These are phyloP conservation scores for Cnidoscolus chayamansa DNA, from an alignment of 441 rosid genomes.

Conservation along the genomic window DNA sequence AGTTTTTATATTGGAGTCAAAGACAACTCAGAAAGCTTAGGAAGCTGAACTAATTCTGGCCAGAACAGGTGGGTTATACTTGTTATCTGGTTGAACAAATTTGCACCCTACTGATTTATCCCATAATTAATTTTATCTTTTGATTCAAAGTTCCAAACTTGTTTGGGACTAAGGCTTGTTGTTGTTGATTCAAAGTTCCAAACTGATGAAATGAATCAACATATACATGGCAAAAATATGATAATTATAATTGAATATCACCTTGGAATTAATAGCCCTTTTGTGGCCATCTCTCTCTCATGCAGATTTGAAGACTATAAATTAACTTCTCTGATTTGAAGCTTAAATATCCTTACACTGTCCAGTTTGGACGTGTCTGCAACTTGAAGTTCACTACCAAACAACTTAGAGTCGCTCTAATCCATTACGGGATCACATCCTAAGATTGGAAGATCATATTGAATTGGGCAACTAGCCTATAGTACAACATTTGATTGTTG, in stretches of 20 bases:
- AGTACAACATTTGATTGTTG: not conserved
- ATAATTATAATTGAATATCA: not conserved
- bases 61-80: not conserved
- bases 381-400: not conserved
- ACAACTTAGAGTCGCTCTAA: not conserved
- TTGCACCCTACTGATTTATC: not conserved
- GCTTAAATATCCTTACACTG: not conserved
- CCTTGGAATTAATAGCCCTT: not conserved
- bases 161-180: too few relatives aligned
- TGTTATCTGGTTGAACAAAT: not conserved
- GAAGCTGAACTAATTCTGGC: not conserved
- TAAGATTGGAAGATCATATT: conserved; percentile 2
- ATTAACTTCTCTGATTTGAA: not conserved
- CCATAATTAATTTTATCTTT: not conserved
- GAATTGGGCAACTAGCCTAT: not conserved
- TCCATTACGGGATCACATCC: not conserved
- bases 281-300: not conserved
- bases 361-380: not conserved
- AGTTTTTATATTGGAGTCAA: not conserved
- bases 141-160: not conserved
- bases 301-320: not conserved
- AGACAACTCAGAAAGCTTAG: not conserved
- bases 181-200: not conserved
- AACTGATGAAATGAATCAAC: not conserved
- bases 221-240: not conserved